Evolutionary conservation across 305 asterid genomes (phyloP), one percentile per base, ranked within the genome.

Genomic region (Vinca major): DNA sequence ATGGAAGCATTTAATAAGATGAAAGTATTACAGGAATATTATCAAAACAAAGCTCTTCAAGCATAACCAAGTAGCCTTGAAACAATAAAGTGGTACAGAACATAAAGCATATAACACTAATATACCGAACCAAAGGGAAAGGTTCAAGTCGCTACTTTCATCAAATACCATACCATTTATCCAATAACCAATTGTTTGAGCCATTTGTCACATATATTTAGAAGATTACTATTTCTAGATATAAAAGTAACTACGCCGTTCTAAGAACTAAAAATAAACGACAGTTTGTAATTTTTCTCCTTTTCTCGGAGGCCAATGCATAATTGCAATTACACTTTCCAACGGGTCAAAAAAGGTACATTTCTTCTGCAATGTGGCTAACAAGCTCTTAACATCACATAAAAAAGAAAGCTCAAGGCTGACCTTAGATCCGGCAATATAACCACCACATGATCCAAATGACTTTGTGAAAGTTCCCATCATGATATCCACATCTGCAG

Each of bases 381-480:
- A n/a, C 13, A 51, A 48, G 33, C 50, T 65, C 40, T 63, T 66
- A 72, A 43, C 62, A 51, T 62, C 67, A 57, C 14, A 71, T 40
- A 41, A 65, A 66, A 71, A 75, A 20, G 33, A 55, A 11, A 63
- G 63, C 43, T 19, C 65, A 74, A 73, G 71, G 77, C 73, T 54
- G 78, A 91, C 99, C 96, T 85, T 88, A 60, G 97, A 94, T 78
- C 96, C 99, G 4, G 96, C 97, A 75, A 94, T 89, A 82, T 94
- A 94, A 67, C 99, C 99, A 58, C 99, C 99, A 73, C 96, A 91
- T 64, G 99, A 94, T 77, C 99, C 99, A 69, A 94, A 94, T 64
- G 99, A 94, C 84, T 94, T 94, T 5, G 99, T 89, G 81, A 94
- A 94, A 71, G 99, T 94, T 79, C 99, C 99, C 99, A 94, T 94